Percentiles rank a stretch among this genome's conserved stretches.
Conservation (phyloP, 2,329 filamentous ascomycete genomes). For the Aspergillus aculeatus region DNA sequence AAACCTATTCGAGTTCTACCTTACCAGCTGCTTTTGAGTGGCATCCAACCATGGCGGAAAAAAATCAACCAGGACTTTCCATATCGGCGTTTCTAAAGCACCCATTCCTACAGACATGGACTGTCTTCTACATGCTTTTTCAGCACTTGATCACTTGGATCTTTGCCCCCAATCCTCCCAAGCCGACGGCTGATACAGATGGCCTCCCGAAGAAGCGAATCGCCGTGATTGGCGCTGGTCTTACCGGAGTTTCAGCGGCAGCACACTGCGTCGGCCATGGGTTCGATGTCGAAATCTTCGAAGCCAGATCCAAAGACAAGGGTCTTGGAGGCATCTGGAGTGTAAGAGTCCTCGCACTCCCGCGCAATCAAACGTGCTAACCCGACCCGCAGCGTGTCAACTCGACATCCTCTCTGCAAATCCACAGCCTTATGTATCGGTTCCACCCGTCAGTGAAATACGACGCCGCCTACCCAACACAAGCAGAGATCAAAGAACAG, state of each 20-base stretch:
- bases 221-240: slow-evolving; percentile 67
- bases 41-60: slow-evolving; percentile 1
- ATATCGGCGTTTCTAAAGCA: slow-evolving; percentile 26
- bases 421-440: slow-evolving; percentile 83
- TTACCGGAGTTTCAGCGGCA: slow-evolving; percentile 75
- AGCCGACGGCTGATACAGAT: slow-evolving; percentile 51
- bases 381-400: slow-evolving; percentile 63
- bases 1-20: neutral
- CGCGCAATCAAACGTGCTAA: slow-evolving; percentile 2
- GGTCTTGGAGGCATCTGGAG: slow-evolving; percentile 77
- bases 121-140: slow-evolving; percentile 30
- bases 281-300: slow-evolving; percentile 78
- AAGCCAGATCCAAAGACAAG: slow-evolving; percentile 63
- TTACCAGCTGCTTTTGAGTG: neutral
- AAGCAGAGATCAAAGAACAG: slow-evolving; percentile 71
- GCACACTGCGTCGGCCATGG: slow-evolving; percentile 83
- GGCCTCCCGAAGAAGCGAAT: slow-evolving; percentile 58
- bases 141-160: slow-evolving; percentile 42
- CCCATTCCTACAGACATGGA: slow-evolving; percentile 32
- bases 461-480: slow-evolving; percentile 72
- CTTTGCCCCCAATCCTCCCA: slow-evolving; percentile 69
- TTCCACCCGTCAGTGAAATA: slow-evolving; percentile 80
- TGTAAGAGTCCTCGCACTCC: slow-evolving; percentile 45
- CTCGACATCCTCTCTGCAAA: slow-evolving; percentile 77
- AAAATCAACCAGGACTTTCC: slow-evolving; percentile 12